Evolutionary conservation across 345 rosid species (phyloP), one percentile per base, ranked within the genome.

Genomic region (Tarenaya hassleriana): DNA sequence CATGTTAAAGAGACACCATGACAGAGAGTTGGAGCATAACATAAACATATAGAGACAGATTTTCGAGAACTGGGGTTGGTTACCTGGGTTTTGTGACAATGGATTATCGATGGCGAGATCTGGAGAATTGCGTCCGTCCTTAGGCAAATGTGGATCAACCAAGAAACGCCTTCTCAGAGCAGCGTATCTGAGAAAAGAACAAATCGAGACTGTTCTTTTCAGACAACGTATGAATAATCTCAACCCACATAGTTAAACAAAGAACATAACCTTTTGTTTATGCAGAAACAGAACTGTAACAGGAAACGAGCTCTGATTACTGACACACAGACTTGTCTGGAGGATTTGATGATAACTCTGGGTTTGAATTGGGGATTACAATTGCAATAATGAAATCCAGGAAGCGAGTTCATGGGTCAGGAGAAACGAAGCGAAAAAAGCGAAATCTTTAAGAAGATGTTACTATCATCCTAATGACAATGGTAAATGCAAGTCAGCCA

Each of bases 21-120:
- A 31, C 7, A 44, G 10, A 35, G 34, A 14, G 9, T n/a, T n/a
- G 12, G 56, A 5, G 4, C 14, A 33, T 33, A 1, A 33, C 9
- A 33, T 33, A 7, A 41, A 41, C 45, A 53, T 31, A 0, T 31
- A 27, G 31, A 43, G 29, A 56, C 10, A 44, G 17, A 8, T 34
- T 9, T 41, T 13, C 24, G 57, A 52, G 41, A 57, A 56, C 49
- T 16, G 27, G 12, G 11, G 20, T 10, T 1, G n/a, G n/a, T 60
- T 58, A 86, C 98, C 98, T 66, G 98, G 98, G 70, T 87, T 91
- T 62, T 82, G 98, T 18, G 98, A 91, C 16, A 91, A 71, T 14
- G 98, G 98, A 71, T 91, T 91, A 63, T 91, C 98, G 50, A 91
- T 69, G 13, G 72, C 77, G 47, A 73, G 84, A 75, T 84, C 64